These are phyloP conservation scores for Trichosporon asahii DNA, from an alignment of 1,284 basidiomycete species.

Conservation along the genomic window DNA sequence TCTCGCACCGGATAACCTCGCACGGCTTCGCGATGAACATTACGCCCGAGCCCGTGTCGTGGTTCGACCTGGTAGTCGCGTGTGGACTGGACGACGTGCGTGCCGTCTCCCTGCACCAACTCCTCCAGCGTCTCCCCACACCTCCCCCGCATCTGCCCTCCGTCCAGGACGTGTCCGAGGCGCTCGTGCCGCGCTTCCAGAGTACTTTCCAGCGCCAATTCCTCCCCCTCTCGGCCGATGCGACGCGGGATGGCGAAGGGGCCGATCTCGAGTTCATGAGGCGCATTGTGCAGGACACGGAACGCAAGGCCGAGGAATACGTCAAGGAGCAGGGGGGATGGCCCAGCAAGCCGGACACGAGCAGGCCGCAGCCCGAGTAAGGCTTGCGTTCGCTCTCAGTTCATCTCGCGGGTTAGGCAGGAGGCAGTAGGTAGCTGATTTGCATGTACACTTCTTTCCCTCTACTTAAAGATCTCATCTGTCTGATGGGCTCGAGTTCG, in stretches of 20 bases:
- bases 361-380: neutral
- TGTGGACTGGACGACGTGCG: constrained; percentile 86
- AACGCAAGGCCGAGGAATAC: constrained; percentile 30
- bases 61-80: constrained; percentile 86
- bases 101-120: constrained; percentile 55
- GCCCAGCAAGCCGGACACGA: constrained; percentile 28
- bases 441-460: neutral
- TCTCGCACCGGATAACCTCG: constrained; percentile 85
- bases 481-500: no score
- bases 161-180: constrained; percentile 33
- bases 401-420: no score
- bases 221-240: constrained; percentile 22
- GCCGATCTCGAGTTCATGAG: constrained; percentile 29
- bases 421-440: no score
- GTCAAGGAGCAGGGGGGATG: constrained; percentile 34
- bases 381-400: no score
- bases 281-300: constrained; percentile 32
- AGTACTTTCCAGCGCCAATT: constrained; percentile 39
- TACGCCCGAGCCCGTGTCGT: constrained; percentile 68
- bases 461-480: no score
- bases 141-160: constrained; percentile 14
- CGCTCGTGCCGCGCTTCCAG: constrained; percentile 41
- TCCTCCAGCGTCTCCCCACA: constrained; percentile 20
- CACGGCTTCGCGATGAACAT: constrained; percentile 96
- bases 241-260: constrained; percentile 12